Conservation (phyloP, 345 rosid genomes). For the Laguncularia racemosa region DNA sequence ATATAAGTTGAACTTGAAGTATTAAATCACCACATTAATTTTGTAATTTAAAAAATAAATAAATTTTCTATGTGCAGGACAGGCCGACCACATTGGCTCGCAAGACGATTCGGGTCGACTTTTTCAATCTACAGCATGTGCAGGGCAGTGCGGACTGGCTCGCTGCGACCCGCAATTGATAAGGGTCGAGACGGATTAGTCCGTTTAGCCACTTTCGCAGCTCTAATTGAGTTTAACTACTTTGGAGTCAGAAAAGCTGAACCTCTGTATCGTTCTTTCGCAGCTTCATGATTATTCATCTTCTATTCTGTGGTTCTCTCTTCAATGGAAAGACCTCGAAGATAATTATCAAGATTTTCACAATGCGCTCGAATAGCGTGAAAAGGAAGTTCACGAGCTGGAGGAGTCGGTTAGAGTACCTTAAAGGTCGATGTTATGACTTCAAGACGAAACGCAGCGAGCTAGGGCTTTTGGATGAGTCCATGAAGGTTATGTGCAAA, state of each 20-base stretch:
- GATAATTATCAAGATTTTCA: slow-evolving; percentile 17
- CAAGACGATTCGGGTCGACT: too few relatives aligned
- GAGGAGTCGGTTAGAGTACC: slow-evolving; percentile 13
- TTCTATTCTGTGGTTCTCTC: slow-evolving; percentile 28
- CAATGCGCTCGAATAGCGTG: slow-evolving; percentile 18
- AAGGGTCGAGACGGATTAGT: too few relatives aligned
- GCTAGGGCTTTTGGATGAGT: slow-evolving; percentile 2
- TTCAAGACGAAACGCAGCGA: slow-evolving; percentile 10
- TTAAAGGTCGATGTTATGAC: slow-evolving; percentile 10
- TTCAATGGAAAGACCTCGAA: slow-evolving; percentile 45
- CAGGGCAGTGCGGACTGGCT: too few relatives aligned
- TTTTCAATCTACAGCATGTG: too few relatives aligned
- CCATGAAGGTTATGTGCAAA: slow-evolving; percentile 7
- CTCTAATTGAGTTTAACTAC: slow-evolving; percentile 5
- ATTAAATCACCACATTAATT: too few relatives aligned
- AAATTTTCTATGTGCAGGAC: too few relatives aligned
- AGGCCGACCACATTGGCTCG: too few relatives aligned
- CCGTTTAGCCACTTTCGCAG: too few relatives aligned
- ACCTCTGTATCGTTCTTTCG: slow-evolving; percentile 19
- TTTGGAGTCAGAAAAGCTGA: slow-evolving; percentile 6
- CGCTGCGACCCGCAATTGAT: too few relatives aligned
- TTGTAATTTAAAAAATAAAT: too few relatives aligned
- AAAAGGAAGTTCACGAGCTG: slow-evolving; percentile 13
- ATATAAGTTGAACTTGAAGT: too few relatives aligned
- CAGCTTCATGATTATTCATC: slow-evolving; percentile 31